Evolutionary conservation across 2,329 filamentous ascomycete genomes (phyloP), one percentile per base, ranked within the genome.

Genomic region (Tothia fuscella): DNA sequence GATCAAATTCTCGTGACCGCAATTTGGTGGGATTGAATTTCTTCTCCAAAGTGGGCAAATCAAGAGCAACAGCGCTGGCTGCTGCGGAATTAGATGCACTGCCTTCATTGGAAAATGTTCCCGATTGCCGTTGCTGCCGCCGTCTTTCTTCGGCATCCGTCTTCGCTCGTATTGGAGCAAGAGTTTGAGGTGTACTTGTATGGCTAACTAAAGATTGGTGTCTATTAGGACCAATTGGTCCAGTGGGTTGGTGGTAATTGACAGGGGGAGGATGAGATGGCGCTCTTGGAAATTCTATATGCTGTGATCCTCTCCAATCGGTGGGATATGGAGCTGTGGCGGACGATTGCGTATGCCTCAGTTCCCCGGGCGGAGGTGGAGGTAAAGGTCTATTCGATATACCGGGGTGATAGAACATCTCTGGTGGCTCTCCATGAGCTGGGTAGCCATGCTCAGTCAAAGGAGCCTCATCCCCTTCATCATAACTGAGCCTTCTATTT

Each of bases 381-480:
- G 77, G 74, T 34, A 81, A 59, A 41, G 77, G 78, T 39, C 68
- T 68, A 51, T 62, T 67, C 65, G 57, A 61, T 55, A 87, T 76
- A 29, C 85, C 85, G 14, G 88, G 88, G 53, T 96, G 87, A 58
- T 93, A 98, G 57, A 94, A 94, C 56, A 96, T 78, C 52, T 94
- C 91, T 14, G 82, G 83, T 47, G 86, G 84, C 43, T 87, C 85
- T 25, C 57, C 58, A 22, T 55, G 53, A 44, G 61, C 59, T 6
- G 59, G 57, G 22, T 62, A 50, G 24, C 56, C 51, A n/a, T 55
- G 55, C 35, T 68, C 63, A 48, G 59, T 65, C 26, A 70, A 53
- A 5, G 57, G 59, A 34, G 61, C 71, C 58, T 96, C 91, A 50
- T 95, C 91, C 2, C 85, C 89, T 56, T 94, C 86, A 51, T 96